These are phyloP conservation scores for Arabis hirsuta DNA, from an alignment of 345 rosid genomes.

Conservation along the genomic window DNA sequence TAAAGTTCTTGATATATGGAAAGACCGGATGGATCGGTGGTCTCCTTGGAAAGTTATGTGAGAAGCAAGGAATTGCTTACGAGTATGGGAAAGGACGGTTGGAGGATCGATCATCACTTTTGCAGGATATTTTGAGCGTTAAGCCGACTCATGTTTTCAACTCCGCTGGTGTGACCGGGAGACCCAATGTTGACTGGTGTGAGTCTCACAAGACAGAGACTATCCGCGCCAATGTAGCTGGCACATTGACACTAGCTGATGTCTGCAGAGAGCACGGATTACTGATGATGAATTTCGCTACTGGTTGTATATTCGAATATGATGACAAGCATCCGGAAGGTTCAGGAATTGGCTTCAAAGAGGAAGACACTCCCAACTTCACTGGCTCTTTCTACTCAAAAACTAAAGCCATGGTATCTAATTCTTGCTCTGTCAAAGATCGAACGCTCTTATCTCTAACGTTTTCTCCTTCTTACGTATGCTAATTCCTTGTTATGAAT, in stretches of 20 bases:
- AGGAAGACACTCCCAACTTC: conserved; percentile 76
- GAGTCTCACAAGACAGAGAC: conserved; percentile 76
- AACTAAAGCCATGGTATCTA: conserved; percentile 76
- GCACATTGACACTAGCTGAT: conserved; percentile 77
- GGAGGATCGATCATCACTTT: conserved; percentile 66
- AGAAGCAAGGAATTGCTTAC: conserved; percentile 67
- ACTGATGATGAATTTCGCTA: conserved; percentile 71
- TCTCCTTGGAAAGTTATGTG: conserved; percentile 66
- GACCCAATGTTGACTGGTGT: conserved; percentile 88
- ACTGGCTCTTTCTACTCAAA: conserved; percentile 80
- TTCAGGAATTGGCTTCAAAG: conserved; percentile 70
- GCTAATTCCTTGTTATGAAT: conserved; percentile 11
- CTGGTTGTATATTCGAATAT: conserved; percentile 85
- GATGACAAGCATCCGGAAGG: conserved; percentile 63
- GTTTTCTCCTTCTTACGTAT: neutral
- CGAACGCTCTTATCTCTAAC: neutral
- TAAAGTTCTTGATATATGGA: conserved; percentile 77
- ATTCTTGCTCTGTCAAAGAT: conserved; percentile 11
- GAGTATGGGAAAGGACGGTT: conserved; percentile 77
- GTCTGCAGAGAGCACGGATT: conserved; percentile 73
- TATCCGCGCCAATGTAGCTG: conserved; percentile 72
- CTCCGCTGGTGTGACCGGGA: conserved; percentile 80
- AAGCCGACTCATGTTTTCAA: conserved; percentile 85
- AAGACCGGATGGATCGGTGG: conserved; percentile 89
- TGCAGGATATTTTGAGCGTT: conserved; percentile 57